Percentiles rank a stretch among this genome's conserved stretches.
Conservation (phyloP, 78 protist species). For the slime mould (Dictyostelium discoideum) region DNA sequence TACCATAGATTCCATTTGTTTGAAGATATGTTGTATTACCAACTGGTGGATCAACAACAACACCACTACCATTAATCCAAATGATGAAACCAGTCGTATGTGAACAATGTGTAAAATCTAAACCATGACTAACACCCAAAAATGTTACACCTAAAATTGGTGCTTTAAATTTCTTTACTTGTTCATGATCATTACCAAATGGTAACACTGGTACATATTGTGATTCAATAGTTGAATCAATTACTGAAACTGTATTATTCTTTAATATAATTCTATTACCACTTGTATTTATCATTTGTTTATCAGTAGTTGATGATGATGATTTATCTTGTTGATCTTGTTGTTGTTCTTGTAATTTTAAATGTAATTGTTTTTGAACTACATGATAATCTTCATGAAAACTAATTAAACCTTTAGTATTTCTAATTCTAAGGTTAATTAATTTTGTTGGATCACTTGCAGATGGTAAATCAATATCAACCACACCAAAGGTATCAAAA, state of each 20-base stretch:
- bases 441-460: neutral
- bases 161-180: conserved; percentile 42
- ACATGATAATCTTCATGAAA: neutral
- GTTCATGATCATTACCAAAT: neutral
- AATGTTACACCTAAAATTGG: conserved; percentile 88
- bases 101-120: conserved; percentile 49
- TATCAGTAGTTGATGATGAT: neutral
- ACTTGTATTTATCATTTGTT: neutral
- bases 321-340: neutral
- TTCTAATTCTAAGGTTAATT: neutral
- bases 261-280: neutral
- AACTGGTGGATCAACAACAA: conserved; percentile 82
- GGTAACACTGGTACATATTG: neutral
- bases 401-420: conserved; percentile 38
- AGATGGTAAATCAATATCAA: neutral
- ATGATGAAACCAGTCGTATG: conserved; percentile 88
- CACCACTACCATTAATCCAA: conserved; percentile 87
- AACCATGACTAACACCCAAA: conserved; percentile 86
- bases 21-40: conserved; percentile 70
- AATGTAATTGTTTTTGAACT: neutral
- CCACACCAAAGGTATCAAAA: neutral
- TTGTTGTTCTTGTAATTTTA: neutral
- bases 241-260: neutral
- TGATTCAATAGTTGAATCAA: neutral
- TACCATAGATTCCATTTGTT: conserved; percentile 20